phyloP scores from a whole-genome alignment of 768 basidiomycete species.

The Mrakia gelida region DNA sequence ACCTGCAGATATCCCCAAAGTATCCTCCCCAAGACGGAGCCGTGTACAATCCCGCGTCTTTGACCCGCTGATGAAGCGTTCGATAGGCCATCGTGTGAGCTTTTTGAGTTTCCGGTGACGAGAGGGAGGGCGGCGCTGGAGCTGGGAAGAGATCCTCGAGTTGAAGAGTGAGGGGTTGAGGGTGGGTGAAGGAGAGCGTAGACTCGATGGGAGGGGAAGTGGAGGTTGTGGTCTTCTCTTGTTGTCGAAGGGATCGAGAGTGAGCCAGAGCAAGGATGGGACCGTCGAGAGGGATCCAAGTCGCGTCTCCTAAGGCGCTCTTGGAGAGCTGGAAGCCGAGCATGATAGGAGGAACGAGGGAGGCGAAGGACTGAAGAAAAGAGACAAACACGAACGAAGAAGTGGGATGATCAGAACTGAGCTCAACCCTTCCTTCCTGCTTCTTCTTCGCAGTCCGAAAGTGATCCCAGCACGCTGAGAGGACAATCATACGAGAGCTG shows the following conservation, averaged over 20 bases:
- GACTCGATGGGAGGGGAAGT: not conserved
- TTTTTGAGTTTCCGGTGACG: not conserved
- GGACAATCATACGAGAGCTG: not conserved
- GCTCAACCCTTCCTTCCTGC: conserved; percentile 2
- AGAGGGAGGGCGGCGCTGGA: conserved; percentile 1
- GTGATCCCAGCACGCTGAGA: not conserved
- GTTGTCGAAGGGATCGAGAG: conserved; percentile 49
- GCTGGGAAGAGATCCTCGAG: conserved; percentile 26
- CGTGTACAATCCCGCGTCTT: conserved; percentile 75
- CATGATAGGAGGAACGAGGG: conserved; percentile 79
- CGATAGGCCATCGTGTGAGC: conserved; percentile 60
- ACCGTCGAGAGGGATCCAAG: conserved; percentile 23
- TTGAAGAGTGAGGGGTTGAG: not conserved
- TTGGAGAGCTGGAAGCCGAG: conserved; percentile 53
- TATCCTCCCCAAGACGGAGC: conserved; percentile 68
- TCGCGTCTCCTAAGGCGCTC: conserved; percentile 10
- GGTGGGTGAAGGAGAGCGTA: not conserved
- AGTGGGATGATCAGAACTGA: not conserved
- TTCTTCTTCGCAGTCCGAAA: not conserved
- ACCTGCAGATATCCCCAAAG: conserved; percentile 80
- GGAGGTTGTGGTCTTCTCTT: not conserved
- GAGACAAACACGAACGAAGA: not conserved
- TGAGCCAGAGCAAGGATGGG: conserved; percentile 42
- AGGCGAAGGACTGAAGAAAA: conserved; percentile 35
- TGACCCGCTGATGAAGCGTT: conserved; percentile 66